Base-by-base conservation (phyloP, 768 basidiomycete genomes). In the Suillus discolor region DNA sequence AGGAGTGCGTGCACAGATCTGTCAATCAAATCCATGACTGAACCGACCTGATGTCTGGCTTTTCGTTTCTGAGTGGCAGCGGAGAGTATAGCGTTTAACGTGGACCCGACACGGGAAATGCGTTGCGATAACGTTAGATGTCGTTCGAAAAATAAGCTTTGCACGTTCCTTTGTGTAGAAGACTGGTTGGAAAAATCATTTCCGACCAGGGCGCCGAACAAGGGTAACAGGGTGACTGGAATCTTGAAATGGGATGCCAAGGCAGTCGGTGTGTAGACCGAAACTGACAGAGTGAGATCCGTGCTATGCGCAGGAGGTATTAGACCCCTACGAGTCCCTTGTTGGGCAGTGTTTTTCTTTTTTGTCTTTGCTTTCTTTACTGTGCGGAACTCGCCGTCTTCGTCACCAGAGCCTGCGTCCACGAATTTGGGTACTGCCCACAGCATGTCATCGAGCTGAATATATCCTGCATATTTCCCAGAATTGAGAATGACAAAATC, bases 401-500 rank as follows among this genome's bases (percentile, higher is more conserved):
- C 79, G 44, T 80, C 79, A 63, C 76, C 71, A 13, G 72, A 67
- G 12, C 72, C 66, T 53, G 75, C 68, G 12, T 74, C 73, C n/a
- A 73, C 70, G 13, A 76, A 62, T 38, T 72, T 63, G 2, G 74
- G 39, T 2, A 70, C 65, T 11, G 71, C 71, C 93, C 93, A 95
- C 59, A 87, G 77, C 86, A 94, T 88, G 66, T 91, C 89, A 66
- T 89, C 84, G 64, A 94, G 74, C 0, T 92, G 88, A 53, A 94
- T 86, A 70, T 91, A 95, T 23, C 93, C 93, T 60, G 79, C 80
- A 74, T 94, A 94, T 12, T 87, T 90, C 41, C 89, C 90, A 15
- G 87, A 80, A 70, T 92, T 92, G 62, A 93, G 78, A 62, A 95
- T 83, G 59, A 91, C 87, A 68, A 91, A 95, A 74, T 95, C 93